Evolutionary conservation across 179 eudicot genomes (phyloP).

Genomic region (Vitellaria paradoxa): DNA sequence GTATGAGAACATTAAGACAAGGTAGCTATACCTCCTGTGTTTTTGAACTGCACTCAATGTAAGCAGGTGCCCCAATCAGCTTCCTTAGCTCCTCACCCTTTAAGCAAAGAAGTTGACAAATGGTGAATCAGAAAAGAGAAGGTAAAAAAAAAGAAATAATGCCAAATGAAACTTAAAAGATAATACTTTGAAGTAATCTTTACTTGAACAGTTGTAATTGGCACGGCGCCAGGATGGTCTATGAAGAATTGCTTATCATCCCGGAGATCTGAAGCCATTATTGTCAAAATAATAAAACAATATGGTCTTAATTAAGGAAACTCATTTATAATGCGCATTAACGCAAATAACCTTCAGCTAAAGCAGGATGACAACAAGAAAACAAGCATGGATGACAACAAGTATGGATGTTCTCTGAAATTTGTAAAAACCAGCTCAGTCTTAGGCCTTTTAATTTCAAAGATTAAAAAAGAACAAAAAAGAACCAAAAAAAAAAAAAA

Average conservation of each 20-base stretch:
- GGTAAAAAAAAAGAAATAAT: neutral
- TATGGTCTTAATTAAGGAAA: conserved; percentile 15
- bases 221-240: conserved; percentile 76
- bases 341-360: neutral
- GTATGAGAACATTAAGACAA: neutral
- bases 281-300: conserved; percentile 11
- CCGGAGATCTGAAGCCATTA: conserved; percentile 57
- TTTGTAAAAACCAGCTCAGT: neutral
- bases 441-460: neutral
- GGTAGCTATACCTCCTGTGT: conserved; percentile 46
- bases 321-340: conserved; percentile 14
- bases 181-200: neutral
- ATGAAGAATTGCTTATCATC: conserved; percentile 69
- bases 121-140: neutral
- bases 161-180: neutral
- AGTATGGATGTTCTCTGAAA: neutral
- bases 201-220: conserved; percentile 71
- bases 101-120: conserved; percentile 2
- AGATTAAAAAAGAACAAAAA: neutral
- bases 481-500: neutral
- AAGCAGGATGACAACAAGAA: neutral
- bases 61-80: conserved; percentile 54
- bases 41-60: conserved; percentile 68
- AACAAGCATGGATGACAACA: neutral
- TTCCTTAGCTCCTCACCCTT: conserved; percentile 58